Base-by-base conservation (phyloP, 805 yeast genomes). In the Starmerella lactis-condensi region DNA sequence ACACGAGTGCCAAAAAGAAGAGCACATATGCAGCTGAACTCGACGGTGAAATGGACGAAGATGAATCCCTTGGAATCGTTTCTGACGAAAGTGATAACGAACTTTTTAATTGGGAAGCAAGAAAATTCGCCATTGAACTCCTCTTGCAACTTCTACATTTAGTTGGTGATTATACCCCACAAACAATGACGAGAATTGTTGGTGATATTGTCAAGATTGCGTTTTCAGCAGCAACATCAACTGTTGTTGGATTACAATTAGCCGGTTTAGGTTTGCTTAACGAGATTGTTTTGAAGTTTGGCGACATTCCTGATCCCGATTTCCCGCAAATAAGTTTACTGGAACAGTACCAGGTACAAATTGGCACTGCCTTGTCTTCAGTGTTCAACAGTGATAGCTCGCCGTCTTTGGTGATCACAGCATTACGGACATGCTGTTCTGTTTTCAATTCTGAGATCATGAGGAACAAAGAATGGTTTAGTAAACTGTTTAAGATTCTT, bases 321-420 rank as follows among this genome's bases (percentile, higher is more conserved):
- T 74, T 72, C 43, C 74, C 78, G 0, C 70, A 72, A 3, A 65
- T 66, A 11, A 66, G 85, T 0, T 61, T 82, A 7, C 56, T 85
- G 26, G 93, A 78, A 41, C 95, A 83, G 52, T 93, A 77, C 46
- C 94, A 89, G 45, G 96, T 96, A 0, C 94, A 81, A 44, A 78
- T 89, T 7, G 73, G 78, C 7, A 74, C 93, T 35, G 92, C 96
- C 0, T 60, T 85, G 34, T 66, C 81, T 29, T 93, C 95, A 0
- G 79, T 92, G 8, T 85, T 89, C 54, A 65, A 64, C 21, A 58
- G 64, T 3, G 83, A 72, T 13, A 72, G 82, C 34, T 72, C 75
- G 9, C 69, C 91, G 1, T 65, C 65, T 22, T 64, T 81, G 1
- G 82, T 85, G 1, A 67, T 77, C 15, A 67, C 66, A 32, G 93